phyloP scores from a whole-genome alignment of 2,329 filamentous ascomycete genomes.

The Fusarium annulatum region DNA sequence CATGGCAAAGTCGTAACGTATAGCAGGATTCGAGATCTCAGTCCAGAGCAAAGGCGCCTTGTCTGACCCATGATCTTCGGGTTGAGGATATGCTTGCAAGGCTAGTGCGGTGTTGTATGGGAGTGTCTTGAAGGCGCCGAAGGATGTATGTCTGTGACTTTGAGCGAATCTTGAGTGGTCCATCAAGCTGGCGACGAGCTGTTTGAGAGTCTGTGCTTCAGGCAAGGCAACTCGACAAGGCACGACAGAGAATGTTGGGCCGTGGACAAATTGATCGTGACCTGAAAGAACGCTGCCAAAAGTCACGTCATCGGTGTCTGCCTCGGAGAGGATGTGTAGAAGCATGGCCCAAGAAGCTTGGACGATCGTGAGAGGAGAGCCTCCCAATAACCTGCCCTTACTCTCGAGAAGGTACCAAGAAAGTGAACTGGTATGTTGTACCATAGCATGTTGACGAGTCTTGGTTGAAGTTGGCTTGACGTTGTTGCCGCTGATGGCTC shows the following conservation, averaged over 20 bases:
- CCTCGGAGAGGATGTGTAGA: slow-evolving; percentile 2
- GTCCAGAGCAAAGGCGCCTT: not conserved
- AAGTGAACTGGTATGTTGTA: not conserved
- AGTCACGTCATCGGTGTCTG: not conserved
- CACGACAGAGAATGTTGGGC: slow-evolving; percentile 22
- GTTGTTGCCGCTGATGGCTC: slow-evolving; percentile 17
- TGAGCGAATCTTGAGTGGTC: not conserved
- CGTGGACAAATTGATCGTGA: not conserved
- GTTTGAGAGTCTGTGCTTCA: not conserved
- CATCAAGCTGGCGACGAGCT: not conserved
- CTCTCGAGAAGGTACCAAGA: not conserved
- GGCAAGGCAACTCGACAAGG: slow-evolving; percentile 10
- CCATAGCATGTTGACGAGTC: not conserved
- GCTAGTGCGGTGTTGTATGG: slow-evolving; percentile 26
- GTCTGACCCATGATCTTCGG: rapidly evolving
- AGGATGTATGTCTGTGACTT: slow-evolving; percentile 1
- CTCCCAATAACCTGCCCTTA: slow-evolving; percentile 7
- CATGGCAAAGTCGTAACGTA: slow-evolving; percentile 29
- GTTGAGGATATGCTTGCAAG: slow-evolving; percentile 4
- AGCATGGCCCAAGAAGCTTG: slow-evolving; percentile 24
- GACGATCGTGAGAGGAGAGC: slow-evolving; percentile 1
- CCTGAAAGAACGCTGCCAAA: slow-evolving; percentile 25
- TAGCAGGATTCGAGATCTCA: slow-evolving; percentile 10
- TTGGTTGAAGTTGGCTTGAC: not conserved
- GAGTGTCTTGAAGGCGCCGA: slow-evolving; percentile 21